These are phyloP conservation scores for Prunus persica DNA, from an alignment of 306 rosid genomes.

Conservation along the genomic window Prunus_persica_NCBIv2 NC_034012.1:6732501-6733000, in stretches of 20 bases:
- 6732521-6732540: neutral
- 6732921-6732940: neutral
- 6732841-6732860: neutral
- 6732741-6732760: neutral
- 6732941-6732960: neutral
- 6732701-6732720: neutral
- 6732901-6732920: neutral
- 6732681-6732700: neutral
- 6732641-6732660: neutral
- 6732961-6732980: neutral
- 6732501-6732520: neutral
- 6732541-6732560: neutral
- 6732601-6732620: neutral
- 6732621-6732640: neutral
- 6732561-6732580: neutral
- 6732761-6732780: neutral
- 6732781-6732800: neutral
- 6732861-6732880: neutral
- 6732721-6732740: neutral
- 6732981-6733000: neutral
- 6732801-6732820: neutral
- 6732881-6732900: conserved; percentile 4
- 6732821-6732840: neutral
- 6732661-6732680: neutral
- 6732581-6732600: neutral